phyloP scores from a whole-genome alignment of 257 asterid species.

The Avicennia marina region DNA sequence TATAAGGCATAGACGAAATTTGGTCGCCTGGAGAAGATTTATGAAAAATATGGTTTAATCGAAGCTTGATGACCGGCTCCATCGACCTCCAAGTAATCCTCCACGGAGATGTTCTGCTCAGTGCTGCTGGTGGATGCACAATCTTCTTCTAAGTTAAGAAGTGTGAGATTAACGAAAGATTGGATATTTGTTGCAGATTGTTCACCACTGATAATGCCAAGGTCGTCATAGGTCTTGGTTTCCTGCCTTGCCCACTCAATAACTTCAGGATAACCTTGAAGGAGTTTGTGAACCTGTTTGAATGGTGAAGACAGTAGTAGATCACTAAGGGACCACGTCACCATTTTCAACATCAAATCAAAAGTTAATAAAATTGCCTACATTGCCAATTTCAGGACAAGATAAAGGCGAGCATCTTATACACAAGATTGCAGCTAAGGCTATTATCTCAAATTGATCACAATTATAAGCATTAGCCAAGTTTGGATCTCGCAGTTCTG shows the following conservation, averaged over 20 bases:
- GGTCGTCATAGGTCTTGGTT: conserved; percentile 37
- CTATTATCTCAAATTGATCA: conserved; percentile 63
- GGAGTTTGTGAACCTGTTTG: conserved; percentile 71
- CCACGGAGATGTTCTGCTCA: conserved; percentile 64
- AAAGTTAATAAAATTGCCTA: conserved; percentile 25
- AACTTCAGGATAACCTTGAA: conserved; percentile 53
- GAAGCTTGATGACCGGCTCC: conserved; percentile 81
- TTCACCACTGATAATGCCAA: conserved; percentile 30
- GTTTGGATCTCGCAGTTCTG: conserved; percentile 58
- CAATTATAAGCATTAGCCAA: conserved; percentile 40
- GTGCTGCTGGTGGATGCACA: conserved; percentile 61
- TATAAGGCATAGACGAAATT: no score
- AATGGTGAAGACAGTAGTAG: conserved; percentile 1
- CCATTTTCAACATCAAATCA: background rate
- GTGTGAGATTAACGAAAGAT: conserved; percentile 71
- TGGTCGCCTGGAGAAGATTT: conserved; percentile 1
- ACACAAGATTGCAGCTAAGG: conserved; percentile 74
- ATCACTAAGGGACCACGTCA: background rate
- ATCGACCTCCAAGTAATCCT: conserved; percentile 74
- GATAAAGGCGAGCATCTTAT: conserved; percentile 57
- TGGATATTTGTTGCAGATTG: conserved; percentile 53
- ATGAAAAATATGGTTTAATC: conserved; percentile 25
- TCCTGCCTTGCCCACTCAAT: conserved; percentile 57
- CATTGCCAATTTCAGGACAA: conserved; percentile 65
- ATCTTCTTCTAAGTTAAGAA: conserved; percentile 68